Evolutionary conservation across 2,329 filamentous ascomycete genomes (phyloP).

Genomic region (Monilinia aucupariae): DNA sequence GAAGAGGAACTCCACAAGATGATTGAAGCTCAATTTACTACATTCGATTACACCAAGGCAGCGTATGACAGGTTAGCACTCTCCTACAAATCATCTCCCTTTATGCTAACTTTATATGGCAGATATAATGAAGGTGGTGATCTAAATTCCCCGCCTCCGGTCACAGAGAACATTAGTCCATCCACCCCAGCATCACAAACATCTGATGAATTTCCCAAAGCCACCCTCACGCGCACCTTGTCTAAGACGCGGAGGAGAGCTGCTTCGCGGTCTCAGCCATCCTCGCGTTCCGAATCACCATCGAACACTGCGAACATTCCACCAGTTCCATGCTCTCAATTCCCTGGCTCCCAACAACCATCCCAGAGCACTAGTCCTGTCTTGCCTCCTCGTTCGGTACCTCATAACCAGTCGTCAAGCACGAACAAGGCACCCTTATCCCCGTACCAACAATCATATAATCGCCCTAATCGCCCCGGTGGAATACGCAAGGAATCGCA

Average conservation of each 20-base stretch:
- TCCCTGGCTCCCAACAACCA: slow-evolving; percentile 24
- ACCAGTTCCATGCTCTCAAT: slow-evolving; percentile 25
- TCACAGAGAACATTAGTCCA: slow-evolving; percentile 21
- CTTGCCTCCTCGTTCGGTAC: slow-evolving; percentile 12
- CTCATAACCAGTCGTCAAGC: slow-evolving; percentile 8
- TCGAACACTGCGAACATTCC: slow-evolving; percentile 25
- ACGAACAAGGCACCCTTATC: slow-evolving; percentile 25
- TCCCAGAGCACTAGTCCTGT: slow-evolving; percentile 12
- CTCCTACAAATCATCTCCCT: slow-evolving; percentile 7
- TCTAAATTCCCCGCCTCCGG: slow-evolving; percentile 23
- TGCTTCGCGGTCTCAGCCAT: slow-evolving; percentile 28
- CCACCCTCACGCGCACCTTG: slow-evolving; percentile 7
- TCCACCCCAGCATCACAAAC: slow-evolving; percentile 15
- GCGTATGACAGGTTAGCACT: slow-evolving; percentile 65
- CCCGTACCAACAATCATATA: slow-evolving; percentile 32
- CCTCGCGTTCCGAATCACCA: slow-evolving; percentile 30
- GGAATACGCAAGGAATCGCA: slow-evolving; percentile 31
- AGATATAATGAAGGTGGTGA: slow-evolving; percentile 36
- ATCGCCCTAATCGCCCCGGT: slow-evolving; percentile 24
- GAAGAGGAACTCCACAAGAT: slow-evolving; percentile 90
- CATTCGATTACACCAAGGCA: slow-evolving; percentile 88
- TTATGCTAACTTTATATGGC: slow-evolving; percentile 21
- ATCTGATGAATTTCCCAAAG: slow-evolving; percentile 15
- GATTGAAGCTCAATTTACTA: slow-evolving; percentile 90
- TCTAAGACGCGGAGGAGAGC: slow-evolving; percentile 8